phyloP scores from a whole-genome alignment of 2,329 filamentous ascomycete species.

The Mycosphaerelloides madeirae region DNA sequence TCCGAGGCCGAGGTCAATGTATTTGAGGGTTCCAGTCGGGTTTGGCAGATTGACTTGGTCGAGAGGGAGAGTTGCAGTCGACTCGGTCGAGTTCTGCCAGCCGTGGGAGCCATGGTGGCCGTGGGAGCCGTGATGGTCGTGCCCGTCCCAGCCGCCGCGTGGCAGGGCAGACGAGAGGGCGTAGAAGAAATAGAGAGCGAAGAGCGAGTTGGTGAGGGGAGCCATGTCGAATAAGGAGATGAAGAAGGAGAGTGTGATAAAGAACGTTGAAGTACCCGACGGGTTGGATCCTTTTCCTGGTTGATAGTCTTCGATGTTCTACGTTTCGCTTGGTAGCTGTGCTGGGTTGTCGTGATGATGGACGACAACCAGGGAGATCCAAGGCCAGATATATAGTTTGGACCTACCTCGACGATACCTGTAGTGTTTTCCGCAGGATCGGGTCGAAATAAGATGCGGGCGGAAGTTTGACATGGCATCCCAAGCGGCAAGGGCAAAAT shows the following conservation, averaged over 20 bases:
- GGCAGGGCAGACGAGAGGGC: conserved; percentile 8
- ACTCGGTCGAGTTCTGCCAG: not conserved
- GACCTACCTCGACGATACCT: not conserved
- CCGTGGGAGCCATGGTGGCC: not conserved
- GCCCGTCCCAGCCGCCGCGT: not conserved
- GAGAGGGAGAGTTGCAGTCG: conserved; percentile 14
- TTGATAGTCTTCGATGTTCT: not conserved
- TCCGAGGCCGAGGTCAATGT: conserved; percentile 58
- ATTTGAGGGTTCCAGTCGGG: conserved; percentile 21
- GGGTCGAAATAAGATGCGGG: not conserved
- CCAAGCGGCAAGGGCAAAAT: conserved; percentile 9
- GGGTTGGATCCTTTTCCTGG: not conserved
- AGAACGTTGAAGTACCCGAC: not conserved
- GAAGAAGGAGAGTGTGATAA: not conserved
- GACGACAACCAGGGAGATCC: not conserved
- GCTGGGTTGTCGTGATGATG: conserved; percentile 3
- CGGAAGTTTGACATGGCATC: conserved; percentile 9
- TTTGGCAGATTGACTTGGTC: conserved; percentile 15
- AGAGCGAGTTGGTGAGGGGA: conserved; percentile 8
- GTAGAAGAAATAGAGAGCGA: conserved; percentile 12
- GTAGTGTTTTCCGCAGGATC: too few species aligned
- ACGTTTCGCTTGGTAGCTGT: conserved; percentile 4
- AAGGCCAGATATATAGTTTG: conserved; percentile 8
- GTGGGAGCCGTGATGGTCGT: too few species aligned
- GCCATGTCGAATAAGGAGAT: conserved; percentile 8